Base-by-base conservation (phyloP, 164 flowering plant species). In the Vitis labrusca region DNA sequence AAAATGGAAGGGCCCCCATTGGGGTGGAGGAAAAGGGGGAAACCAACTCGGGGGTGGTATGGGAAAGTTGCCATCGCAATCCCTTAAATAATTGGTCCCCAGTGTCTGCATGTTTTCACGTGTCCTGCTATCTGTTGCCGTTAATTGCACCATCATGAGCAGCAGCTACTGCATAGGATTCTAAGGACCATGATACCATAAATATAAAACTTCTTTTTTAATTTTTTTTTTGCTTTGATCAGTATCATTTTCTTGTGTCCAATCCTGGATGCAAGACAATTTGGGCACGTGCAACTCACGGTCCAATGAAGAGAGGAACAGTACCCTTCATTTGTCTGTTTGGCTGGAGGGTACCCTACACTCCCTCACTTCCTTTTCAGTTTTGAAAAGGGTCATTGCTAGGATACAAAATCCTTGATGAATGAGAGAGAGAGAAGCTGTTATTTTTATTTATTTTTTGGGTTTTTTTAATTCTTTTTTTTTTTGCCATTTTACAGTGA, bases 21-120 rank as follows among this genome's bases (percentile, higher is more conserved):
- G 27, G 27, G 27, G 27, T 23, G 27, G 27, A 23, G 27, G 27
- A 23, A 23, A 23, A 23, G 44, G 7, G 44, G 44, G 7, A 37
- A 37, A 37, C 44, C 5, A 3, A 37, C 44, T 3, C 44, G 7
- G 7, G 44, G 2, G 44, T 37, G 7, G 44, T 37, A 37, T 3
- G 44, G 44, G 44, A 37, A 37, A 37, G 44, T 10, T 23, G 27
- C 27, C 27, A 23, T 23, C 27, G 27, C 27, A 23, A 23, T 23
- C 27, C 15, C 64, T 49, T 68, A 68, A 67, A 54, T 51, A 73
- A 65, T 72, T 74, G 86, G 85, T 74, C 79, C 79, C 87, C 83
- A 84, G 54, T 64, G 37, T 72, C 83, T 84, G 85, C 85, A 84
- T 82, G 82, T 67, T 64, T 76, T 84, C 87, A 84, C 87, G 87